Evolutionary conservation across 2,329 filamentous ascomycete species (phyloP).

Genomic region (Aspergillus viridinutans): DNA sequence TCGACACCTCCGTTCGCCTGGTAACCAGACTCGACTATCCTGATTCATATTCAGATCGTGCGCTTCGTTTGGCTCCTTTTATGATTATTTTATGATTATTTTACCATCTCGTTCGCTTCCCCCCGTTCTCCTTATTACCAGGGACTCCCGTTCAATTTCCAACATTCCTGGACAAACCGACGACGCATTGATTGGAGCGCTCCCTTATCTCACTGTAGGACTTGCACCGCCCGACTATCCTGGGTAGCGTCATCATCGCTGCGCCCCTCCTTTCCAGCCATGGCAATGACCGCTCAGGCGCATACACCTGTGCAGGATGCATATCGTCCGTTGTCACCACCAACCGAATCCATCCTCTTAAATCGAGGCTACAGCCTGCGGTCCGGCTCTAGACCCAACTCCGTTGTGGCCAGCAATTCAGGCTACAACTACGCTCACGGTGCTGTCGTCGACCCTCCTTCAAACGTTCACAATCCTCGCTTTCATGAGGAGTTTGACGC

Average conservation of each 20-base stretch:
- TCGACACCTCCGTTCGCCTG: constrained; percentile 23
- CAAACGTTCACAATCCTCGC: constrained; percentile 32
- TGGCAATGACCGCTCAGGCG: constrained; percentile 36
- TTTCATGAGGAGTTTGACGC: constrained; percentile 39
- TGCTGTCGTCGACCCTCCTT: constrained; percentile 27
- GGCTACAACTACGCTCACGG: constrained; percentile 35
- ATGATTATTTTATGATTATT: neutral
- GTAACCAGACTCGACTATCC: constrained; percentile 23
- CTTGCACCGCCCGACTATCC: neutral
- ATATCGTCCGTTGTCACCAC: constrained; percentile 28
- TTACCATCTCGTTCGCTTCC: constrained; percentile 2
- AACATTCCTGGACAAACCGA: neutral
- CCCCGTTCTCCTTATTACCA: neutral
- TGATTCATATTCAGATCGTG: neutral
- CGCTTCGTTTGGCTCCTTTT: neutral
- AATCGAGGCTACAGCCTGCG: constrained; percentile 31
- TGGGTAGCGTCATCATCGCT: constrained; percentile 1
- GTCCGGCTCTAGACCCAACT: constrained; percentile 38
- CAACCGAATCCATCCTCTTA: constrained; percentile 25
- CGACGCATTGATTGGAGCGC: neutral
- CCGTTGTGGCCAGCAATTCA: constrained; percentile 34
- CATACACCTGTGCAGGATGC: constrained; percentile 39
- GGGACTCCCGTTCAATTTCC: neutral
- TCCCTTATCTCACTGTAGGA: neutral
- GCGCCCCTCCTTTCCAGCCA: constrained; percentile 20